phyloP scores from a whole-genome alignment of 305 asterid genomes.

The Solanum hybrid region DNA sequence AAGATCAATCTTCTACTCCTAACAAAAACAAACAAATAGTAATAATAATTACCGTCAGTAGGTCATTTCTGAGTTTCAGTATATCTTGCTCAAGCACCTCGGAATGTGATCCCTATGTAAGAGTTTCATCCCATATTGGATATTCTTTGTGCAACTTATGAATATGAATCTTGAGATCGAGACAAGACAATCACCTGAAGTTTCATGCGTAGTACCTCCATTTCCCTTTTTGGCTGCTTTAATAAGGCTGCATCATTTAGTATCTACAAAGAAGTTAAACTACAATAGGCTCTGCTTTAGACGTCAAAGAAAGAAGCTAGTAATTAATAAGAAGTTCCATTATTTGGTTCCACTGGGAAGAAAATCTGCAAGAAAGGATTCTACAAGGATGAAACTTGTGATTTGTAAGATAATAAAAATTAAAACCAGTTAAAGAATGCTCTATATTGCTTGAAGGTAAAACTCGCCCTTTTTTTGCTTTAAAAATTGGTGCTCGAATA shows the following conservation, averaged over 20 bases:
- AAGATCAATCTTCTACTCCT: conserved; percentile 5
- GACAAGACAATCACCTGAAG: conserved; percentile 54
- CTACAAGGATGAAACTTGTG: neutral
- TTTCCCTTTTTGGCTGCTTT: conserved; percentile 78
- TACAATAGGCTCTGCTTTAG: conserved; percentile 5
- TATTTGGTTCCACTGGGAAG: neutral
- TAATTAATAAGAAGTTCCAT: neutral
- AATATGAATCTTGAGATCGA: neutral
- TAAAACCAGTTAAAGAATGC: neutral
- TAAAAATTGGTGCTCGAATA: neutral
- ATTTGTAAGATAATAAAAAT: neutral
- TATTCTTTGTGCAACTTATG: neutral
- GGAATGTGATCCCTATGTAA: conserved; percentile 71
- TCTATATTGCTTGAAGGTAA: neutral
- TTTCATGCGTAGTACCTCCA: conserved; percentile 72
- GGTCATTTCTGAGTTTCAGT: conserved; percentile 77
- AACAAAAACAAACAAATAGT: neutral
- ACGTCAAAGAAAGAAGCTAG: neutral
- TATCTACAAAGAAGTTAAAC: conserved; percentile 38
- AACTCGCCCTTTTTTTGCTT: neutral
- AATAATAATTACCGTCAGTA: conserved; percentile 54
- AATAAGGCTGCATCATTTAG: conserved; percentile 87
- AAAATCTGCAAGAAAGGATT: neutral
- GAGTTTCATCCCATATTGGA: neutral
- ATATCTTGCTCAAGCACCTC: conserved; percentile 86